Base-by-base conservation (phyloP, 768 basidiomycete genomes). In the Pleurotus platypus region DNA sequence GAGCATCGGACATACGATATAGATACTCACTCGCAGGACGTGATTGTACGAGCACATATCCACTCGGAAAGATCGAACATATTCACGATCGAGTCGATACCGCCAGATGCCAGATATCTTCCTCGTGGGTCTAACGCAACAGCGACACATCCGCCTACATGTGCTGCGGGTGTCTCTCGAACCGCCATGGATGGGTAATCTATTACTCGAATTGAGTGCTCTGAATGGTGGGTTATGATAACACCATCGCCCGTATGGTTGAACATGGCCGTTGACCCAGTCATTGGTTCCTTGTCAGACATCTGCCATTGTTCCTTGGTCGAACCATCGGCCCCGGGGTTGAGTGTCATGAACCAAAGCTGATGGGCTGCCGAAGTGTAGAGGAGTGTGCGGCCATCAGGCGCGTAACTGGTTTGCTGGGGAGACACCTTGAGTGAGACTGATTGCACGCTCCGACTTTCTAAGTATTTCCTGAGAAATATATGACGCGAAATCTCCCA, bases 111-210 rank as follows among this genome's bases (percentile, higher is more conserved):
- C 40, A 92, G 78, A 61, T 91, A 92, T 87, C 81, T 78, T 68
- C 90, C 90, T 18, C 90, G 79, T n/a, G 90, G 90, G 68, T 92
- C 90, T 38, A 91, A 71, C 4, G 88, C 89, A 38, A 89, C 78
- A 2, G 89, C 86, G 9, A 84, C 73, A 62, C 89, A 90, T n/a
- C 89, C 90, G 9, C 87, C 87, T 2, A 91, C 88, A 64, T 92
- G 90, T 11, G 90, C 89, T 1, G 87, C 83, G 9, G 81, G 81
- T 59, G 76, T 83, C 63, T 88, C 86, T 30, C 82, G 72, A 15
- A 85, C 61, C 3, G 73, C 68, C 30, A 91, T 69, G 12, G 80
- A 79, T 5, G 89, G 89, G 61, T 84, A 90, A 60, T 88, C 84
- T 65, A 90, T 70, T 7, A 90, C 81, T 26, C 86, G 84, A 43